These are phyloP conservation scores for Microbotryum lychnidis-dioicae DNA, from an alignment of 1,284 basidiomycete genomes.

Conservation along the genomic window DNA sequence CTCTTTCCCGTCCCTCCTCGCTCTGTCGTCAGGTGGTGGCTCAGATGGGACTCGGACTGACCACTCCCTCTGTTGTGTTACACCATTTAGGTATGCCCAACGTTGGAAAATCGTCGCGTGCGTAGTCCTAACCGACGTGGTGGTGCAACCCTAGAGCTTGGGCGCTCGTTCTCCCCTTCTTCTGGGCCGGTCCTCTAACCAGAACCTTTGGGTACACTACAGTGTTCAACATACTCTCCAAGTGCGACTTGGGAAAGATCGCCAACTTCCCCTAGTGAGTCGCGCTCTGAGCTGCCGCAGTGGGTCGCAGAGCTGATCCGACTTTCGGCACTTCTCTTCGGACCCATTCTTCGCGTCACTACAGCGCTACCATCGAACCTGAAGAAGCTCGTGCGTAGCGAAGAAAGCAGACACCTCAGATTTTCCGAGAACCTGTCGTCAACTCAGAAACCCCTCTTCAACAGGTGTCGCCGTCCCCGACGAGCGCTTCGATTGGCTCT, in stretches of 20 bases:
- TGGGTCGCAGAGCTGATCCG: not conserved
- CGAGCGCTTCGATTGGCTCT: slow-evolving; percentile 88
- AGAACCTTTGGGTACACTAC: no score
- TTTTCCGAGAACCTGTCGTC: slow-evolving; percentile 43
- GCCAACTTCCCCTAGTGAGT: slow-evolving; percentile 93
- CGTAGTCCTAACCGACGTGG: no score
- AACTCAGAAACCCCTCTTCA: slow-evolving; percentile 19
- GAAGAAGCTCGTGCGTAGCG: slow-evolving; percentile 47
- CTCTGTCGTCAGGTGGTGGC: slow-evolving; percentile 35
- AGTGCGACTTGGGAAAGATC: slow-evolving; percentile 83
- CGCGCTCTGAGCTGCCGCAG: slow-evolving; percentile 10
- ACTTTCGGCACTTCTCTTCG: not conserved
- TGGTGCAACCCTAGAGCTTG: slow-evolving; percentile 42
- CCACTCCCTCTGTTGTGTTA: no score
- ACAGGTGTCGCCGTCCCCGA: slow-evolving; percentile 89
- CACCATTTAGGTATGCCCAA: slow-evolving; percentile 55
- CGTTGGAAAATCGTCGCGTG: slow-evolving; percentile 79
- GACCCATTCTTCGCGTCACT: not conserved
- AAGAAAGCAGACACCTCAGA: not conserved
- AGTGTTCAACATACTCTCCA: slow-evolving; percentile 74
- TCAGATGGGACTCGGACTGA: no score
- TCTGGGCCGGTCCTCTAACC: not conserved
- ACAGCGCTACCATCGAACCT: slow-evolving; percentile 49
- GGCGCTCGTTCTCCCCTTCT: no score
- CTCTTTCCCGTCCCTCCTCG: slow-evolving; percentile 80